A percentile compares a stretch with the other conserved stretches of the same genome.
phyloP scores from a whole-genome alignment of 306 rosid genomes.

The Lathyrus sativus region DNA sequence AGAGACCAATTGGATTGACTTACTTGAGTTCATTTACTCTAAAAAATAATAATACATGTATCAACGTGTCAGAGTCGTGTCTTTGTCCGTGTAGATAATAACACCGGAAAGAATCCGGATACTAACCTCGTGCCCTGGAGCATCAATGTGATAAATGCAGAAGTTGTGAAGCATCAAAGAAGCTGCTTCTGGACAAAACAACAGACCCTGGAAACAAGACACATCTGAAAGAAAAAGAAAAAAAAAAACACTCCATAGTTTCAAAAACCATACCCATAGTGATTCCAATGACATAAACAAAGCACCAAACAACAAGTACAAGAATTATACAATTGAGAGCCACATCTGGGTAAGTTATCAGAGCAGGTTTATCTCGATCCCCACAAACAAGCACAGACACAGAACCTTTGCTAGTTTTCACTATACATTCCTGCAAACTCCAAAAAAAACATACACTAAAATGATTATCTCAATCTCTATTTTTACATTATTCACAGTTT shows the following conservation, averaged over 20 bases:
- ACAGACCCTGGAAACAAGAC: constrained; percentile 82
- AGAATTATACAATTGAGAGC: constrained; percentile 76
- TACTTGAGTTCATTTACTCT: too few species aligned
- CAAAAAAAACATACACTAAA: neutral
- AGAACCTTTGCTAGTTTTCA: constrained; percentile 82
- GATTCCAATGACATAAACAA: constrained; percentile 4
- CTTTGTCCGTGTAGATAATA: neutral
- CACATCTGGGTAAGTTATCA: constrained; percentile 82
- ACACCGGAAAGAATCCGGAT: constrained; percentile 10
- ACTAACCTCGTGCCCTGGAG: constrained; percentile 93
- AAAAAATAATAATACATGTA: too few species aligned
- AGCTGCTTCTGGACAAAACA: constrained; percentile 79
- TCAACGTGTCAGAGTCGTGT: too few species aligned
- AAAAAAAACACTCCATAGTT: neutral
- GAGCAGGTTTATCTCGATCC: constrained; percentile 86
- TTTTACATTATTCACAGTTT: too few species aligned
- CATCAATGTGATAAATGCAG: constrained; percentile 87
- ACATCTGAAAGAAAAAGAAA: constrained; percentile 49
- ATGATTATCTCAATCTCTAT: neutral
- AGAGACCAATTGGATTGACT: neutral
- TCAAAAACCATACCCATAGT: neutral
- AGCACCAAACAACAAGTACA: neutral
- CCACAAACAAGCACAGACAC: constrained; percentile 82
- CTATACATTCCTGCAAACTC: constrained; percentile 64
- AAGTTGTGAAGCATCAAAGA: constrained; percentile 85